These are phyloP conservation scores for Physcomitrium patens DNA, from an alignment of 225 moss, liverwort and hornwort genomes.

Conservation along the genomic window DNA sequence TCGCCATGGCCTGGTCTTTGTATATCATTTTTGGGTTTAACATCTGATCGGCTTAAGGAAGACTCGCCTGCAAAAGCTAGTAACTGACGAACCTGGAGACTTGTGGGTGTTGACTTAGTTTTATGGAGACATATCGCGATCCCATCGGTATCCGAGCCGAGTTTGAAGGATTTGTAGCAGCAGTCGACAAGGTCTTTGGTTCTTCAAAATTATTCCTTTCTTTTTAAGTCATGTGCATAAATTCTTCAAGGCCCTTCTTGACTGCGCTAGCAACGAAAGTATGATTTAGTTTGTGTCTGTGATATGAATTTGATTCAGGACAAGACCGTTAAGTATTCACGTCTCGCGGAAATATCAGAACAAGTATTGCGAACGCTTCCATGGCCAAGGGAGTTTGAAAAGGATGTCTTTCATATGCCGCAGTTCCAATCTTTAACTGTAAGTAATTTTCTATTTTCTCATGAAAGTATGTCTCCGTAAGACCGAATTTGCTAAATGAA, in stretches of 20 bases:
- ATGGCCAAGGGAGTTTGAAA: constrained; percentile 72
- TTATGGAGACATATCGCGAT: constrained; percentile 80
- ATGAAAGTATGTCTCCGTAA: neutral
- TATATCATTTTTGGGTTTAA: neutral
- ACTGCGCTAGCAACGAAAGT: neutral
- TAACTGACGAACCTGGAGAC: constrained; percentile 23
- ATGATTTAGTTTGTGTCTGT: constrained; percentile 13
- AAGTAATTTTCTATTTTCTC: constrained; percentile 23
- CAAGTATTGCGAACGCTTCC: constrained; percentile 52
- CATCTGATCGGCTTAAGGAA: constrained; percentile 1
- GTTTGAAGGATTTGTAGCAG: constrained; percentile 76
- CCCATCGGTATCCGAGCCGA: constrained; percentile 66
- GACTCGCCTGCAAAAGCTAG: constrained; percentile 13
- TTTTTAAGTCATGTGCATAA: neutral
- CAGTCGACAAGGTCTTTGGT: constrained; percentile 58
- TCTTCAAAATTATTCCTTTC: neutral
- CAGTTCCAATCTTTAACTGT: constrained; percentile 63
- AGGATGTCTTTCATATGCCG: constrained; percentile 53
- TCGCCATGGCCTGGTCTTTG: constrained; percentile 25
- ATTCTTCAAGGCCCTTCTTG: neutral
- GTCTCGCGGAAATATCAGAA: constrained; percentile 48
- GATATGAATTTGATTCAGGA: constrained; percentile 38
- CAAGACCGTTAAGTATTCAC: constrained; percentile 49
- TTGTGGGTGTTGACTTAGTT: constrained; percentile 52
- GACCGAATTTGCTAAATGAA: neutral